Conservation (phyloP, 2,329 filamentous ascomycete genomes). For the Fusarium nygamai region DNA sequence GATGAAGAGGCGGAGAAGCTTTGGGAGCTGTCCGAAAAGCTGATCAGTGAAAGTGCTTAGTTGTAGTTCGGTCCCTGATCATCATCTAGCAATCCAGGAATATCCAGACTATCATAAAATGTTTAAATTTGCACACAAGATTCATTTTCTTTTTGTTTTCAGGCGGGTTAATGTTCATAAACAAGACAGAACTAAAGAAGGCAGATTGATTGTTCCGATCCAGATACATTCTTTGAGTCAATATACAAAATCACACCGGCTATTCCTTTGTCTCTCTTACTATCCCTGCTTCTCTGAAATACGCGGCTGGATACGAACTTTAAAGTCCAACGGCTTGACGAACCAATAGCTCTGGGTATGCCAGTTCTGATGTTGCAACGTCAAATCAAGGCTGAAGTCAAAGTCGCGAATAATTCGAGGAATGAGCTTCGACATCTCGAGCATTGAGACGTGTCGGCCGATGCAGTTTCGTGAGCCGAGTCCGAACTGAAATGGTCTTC, state of each 20-base stretch:
- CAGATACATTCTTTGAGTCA: no score
- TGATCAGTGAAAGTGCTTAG: not conserved
- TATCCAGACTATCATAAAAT: no score
- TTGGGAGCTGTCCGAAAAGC: not conserved
- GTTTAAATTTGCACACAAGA: no score
- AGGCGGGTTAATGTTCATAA: no score
- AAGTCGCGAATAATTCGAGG: conserved; percentile 36
- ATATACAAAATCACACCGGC: no score
- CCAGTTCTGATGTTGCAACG: not conserved
- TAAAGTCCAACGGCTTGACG: conserved; percentile 28
- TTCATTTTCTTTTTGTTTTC: no score
- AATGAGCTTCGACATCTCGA: conserved; percentile 40
- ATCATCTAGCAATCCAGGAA: no score
- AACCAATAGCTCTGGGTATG: conserved; percentile 30
- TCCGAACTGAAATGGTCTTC: conserved; percentile 26
- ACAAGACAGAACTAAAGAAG: no score
- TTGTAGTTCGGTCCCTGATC: no score
- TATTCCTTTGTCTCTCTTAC: no score
- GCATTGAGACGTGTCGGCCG: conserved; percentile 37
- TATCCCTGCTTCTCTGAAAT: not conserved
- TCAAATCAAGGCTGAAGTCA: conserved; percentile 24
- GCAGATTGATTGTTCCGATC: no score
- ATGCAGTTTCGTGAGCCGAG: conserved; percentile 38
- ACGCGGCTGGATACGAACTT: not conserved
- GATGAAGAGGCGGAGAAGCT: not conserved